These are phyloP conservation scores for Trichoderma brevicompactum DNA, from an alignment of 2,329 filamentous ascomycete species.

Conservation along the genomic window DNA sequence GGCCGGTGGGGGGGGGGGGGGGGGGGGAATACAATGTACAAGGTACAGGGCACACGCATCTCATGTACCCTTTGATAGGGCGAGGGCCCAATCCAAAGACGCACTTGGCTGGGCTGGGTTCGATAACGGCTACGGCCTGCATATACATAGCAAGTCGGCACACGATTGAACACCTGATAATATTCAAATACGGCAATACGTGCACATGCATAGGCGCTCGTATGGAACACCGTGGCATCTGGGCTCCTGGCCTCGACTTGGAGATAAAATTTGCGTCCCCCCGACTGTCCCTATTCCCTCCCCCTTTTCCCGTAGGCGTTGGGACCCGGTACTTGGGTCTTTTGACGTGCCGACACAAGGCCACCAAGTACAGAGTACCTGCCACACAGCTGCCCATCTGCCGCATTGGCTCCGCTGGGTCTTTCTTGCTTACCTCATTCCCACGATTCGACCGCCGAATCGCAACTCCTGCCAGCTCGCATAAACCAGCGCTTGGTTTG, in stretches of 20 bases:
- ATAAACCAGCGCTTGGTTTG: background rate
- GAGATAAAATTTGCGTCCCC: background rate
- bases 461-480: background rate
- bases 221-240: constrained; percentile 22
- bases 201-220: background rate
- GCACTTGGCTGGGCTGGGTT: too few species aligned
- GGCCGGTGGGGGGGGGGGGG: too few species aligned
- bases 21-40: background rate
- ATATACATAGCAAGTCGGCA: background rate
- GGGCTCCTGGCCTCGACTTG: background rate
- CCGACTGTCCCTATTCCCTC: background rate
- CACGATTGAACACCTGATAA: constrained; percentile 8
- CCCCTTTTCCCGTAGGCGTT: constrained; percentile 2
- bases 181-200: background rate
- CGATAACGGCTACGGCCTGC: background rate
- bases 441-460: background rate
- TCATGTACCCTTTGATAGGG: background rate
- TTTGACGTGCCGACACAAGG: background rate
- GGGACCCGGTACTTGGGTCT: background rate
- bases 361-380: background rate
- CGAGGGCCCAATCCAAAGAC: too few species aligned
- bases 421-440: constrained; percentile 7
- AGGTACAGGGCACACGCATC: constrained; percentile 7
- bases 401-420: constrained; percentile 25
- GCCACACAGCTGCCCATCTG: constrained; percentile 1